phyloP scores from a whole-genome alignment of 371 early-diverging fungal genomes.

The Syncephalastrum sp. region DNA sequence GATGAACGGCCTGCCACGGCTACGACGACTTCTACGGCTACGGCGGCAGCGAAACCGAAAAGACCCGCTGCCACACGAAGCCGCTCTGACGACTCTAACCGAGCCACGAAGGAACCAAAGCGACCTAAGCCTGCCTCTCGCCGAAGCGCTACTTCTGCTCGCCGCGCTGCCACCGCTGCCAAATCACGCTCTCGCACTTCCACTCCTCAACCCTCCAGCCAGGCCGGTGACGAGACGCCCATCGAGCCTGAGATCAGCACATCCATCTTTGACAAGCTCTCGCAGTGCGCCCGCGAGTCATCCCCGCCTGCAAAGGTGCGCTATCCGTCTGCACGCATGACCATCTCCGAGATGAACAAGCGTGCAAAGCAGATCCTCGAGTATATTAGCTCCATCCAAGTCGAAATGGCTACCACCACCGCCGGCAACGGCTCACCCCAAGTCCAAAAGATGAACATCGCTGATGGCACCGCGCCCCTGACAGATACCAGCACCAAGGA shows the following conservation, averaged over 20 bases:
- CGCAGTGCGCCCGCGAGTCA: slow-evolving; percentile 20
- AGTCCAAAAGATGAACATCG: not conserved
- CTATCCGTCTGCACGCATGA: slow-evolving; percentile 51
- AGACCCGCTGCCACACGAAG: no score
- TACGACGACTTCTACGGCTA: no score
- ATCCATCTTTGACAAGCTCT: slow-evolving; percentile 16
- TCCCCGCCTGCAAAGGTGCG: slow-evolving; percentile 52
- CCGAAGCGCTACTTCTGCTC: not conserved
- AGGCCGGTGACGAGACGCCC: not conserved
- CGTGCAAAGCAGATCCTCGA: slow-evolving; percentile 59
- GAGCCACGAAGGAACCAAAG: no score
- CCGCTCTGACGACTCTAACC: no score
- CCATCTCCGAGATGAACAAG: slow-evolving; percentile 60
- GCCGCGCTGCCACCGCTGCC: slow-evolving; percentile 9
- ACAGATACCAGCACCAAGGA: not conserved
- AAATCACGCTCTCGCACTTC: slow-evolving; percentile 22
- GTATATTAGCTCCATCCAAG: slow-evolving; percentile 53
- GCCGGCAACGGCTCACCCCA: not conserved
- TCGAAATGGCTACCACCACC: slow-evolving; percentile 38
- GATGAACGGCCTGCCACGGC: no score
- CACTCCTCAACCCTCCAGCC: slow-evolving; percentile 17
- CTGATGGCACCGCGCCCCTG: not conserved
- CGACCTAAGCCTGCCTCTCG: no score
- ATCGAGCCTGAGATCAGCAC: slow-evolving; percentile 1
- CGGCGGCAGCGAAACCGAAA: no score